phyloP scores from a whole-genome alignment of 805 yeast genomes.

The Hemisphaericaspora nanyangensis region DNA sequence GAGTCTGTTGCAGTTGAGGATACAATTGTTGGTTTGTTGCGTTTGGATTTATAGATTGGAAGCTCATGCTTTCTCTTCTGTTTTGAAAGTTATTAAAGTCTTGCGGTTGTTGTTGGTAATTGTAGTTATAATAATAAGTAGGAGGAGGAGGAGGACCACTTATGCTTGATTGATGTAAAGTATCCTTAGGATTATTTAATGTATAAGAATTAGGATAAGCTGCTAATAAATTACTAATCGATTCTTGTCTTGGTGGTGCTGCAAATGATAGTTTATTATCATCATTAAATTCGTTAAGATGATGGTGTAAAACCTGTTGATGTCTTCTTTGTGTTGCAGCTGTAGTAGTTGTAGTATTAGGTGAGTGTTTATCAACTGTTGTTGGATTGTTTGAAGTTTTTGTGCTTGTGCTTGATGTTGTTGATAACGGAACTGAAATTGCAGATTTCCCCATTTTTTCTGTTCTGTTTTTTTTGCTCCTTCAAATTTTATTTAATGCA shows the following conservation, averaged over 20 bases:
- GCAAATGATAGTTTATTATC: constrained; percentile 14
- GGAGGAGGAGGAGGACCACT: constrained; percentile 2
- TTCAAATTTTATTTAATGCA: too few species aligned
- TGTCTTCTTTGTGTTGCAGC: background rate
- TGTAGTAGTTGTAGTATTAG: background rate
- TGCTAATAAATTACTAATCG: constrained; percentile 7
- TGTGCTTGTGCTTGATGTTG: constrained; percentile 1
- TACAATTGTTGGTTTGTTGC: constrained; percentile 1
- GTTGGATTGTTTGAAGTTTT: background rate
- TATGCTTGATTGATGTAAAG: constrained; percentile 1
- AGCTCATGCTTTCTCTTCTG: constrained; percentile 3
- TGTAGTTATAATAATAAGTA: constrained; percentile 8
- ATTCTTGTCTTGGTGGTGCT: constrained; percentile 15
- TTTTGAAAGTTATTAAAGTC: background rate
- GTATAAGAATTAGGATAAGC: constrained; percentile 3
- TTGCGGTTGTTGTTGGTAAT: constrained; percentile 8
- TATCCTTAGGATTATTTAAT: background rate
- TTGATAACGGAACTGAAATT: constrained; percentile 6
- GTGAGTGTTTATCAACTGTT: background rate
- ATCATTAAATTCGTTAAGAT: background rate
- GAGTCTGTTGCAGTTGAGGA: constrained; percentile 1
- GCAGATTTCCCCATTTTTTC: constrained; percentile 10
- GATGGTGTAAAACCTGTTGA: background rate
- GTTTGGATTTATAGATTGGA: constrained; percentile 4
- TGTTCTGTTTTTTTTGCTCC: background rate